Base-by-base conservation (phyloP, 345 rosid species). In the Murraya paniculata region DNA sequence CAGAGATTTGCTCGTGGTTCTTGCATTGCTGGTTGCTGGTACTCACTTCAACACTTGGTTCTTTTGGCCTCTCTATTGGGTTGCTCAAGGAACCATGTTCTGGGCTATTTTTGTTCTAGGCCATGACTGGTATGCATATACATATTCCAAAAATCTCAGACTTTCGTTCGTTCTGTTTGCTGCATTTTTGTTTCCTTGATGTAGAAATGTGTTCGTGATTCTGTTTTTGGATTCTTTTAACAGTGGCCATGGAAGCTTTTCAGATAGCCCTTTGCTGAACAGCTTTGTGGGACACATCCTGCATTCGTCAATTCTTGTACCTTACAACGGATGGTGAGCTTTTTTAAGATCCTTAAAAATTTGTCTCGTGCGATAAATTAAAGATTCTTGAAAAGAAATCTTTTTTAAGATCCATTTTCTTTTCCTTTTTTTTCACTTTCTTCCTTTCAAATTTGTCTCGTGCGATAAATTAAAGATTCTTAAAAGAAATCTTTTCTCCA, bases 41-140 rank as follows among this genome's bases (percentile, higher is more conserved):
- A 76, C 86, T 66, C 78, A 76, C 72, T 19, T 90, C 25, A 81
- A 89, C 67, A 80, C 81, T 72, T 90, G 93, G 91, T 11, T 86
- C 80, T 41, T 84, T 62, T 89, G 91, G 93, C 95, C 93, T 9
- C 78, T 91, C 27, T 93, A 93, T 67, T 93, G 97, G 97, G 74
- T 74, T 74, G 88, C 84, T 19, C 97, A 93, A 77, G 97, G 95
- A 48, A 93, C 95, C n/a, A 90, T 93, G 86, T 93, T 91, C 62
- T 93, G 97, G 97, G 97, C 93, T 68, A 76, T 91, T 33, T 93
- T 93, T 86, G 97, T 93, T 59, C 95, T 93, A n/a, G 97, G 97
- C 68, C 97, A 93, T 78, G 97, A 93, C 77, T 93, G 97, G 97
- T 92, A 84, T 60, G 21, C 45, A 3, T n/a, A 30, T 61, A 59